Base-by-base conservation (phyloP, 2,329 filamentous ascomycete species). In the Camptophora hylomeconis region DNA sequence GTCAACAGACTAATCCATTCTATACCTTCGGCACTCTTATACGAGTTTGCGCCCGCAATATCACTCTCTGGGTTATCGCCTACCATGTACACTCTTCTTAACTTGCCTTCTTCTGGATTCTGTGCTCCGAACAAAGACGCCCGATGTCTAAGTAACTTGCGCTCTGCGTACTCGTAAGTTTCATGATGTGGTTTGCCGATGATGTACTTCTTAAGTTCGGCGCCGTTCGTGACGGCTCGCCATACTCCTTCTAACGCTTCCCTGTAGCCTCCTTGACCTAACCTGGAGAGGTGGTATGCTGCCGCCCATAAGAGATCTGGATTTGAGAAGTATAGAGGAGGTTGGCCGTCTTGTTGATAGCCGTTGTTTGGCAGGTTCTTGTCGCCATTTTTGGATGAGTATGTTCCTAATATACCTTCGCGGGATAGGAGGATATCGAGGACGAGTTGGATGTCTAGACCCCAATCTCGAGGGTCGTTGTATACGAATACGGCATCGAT, bases 391-490 rank as follows among this genome's bases (percentile, higher is more conserved):
- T 71, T 74, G 7, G 63, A 40, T 0, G 80, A 87, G 22, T 80
- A 64, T 0, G 87, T 94, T 15, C 87, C 89, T 3, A 93, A 51
- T 32, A 81, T 71, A 11, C 89, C 89, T n/a, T 66, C 46, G 11
- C 71, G 63, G 1, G 86, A 93, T 21, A 92, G 65, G 5, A 95
- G 61, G 7, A 93, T 59, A 53, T 98, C 89, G 30, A 79, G 55
- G 33, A 95, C 78, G 44, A 95, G 61, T 49, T 92, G 80, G 2
- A 74, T 73, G 52, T 95, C 87, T 7, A 94, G 67, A 1, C 80
- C 84, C 89, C 89, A 98, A 60, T 98, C 89, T 32, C 89, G 72
- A 3, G 89, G 86, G 54, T 95, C 89, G 52, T 93, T 92, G 66
- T 87, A 94, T 5, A 94, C 79, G 46, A 95, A 79, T 16, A 95